phyloP scores from a whole-genome alignment of 2,329 filamentous ascomycete genomes.

The Botryosphaeria dothidea region DNA sequence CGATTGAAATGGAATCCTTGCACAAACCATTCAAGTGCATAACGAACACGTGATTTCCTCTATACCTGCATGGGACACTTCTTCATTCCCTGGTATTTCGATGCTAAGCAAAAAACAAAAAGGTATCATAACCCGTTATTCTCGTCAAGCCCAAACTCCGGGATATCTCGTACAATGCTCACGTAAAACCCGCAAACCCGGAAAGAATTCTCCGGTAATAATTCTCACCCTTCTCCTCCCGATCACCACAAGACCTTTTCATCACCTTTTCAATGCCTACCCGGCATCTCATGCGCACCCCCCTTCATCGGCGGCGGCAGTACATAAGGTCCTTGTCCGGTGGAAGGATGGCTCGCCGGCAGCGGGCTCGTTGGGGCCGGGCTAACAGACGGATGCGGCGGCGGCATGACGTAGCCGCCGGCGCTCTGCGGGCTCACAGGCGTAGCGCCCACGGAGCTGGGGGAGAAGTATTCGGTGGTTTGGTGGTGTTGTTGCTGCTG shows the following conservation, averaged over 20 bases:
- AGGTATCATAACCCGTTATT: neutral
- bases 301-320: neutral
- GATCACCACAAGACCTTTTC: neutral
- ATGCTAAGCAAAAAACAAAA: neutral
- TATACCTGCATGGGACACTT: too few species aligned
- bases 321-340: neutral
- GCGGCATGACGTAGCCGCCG: neutral
- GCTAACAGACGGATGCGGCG: neutral
- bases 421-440: neutral
- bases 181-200: neutral
- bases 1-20: too few species aligned
- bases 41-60: too few species aligned
- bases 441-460: neutral
- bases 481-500: neutral
- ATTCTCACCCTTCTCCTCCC: too few species aligned
- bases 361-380: neutral
- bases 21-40: too few species aligned
- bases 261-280: neutral
- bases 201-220: too few species aligned
- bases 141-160: neutral
- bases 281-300: neutral
- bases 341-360: neutral
- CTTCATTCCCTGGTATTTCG: neutral
- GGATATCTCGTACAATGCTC: neutral
- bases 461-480: neutral